Percentiles rank a stretch among this genome's conserved stretches.
phyloP scores from a whole-genome alignment of 129 eudicot species.

The Chrysanthemum makinoi region DNA sequence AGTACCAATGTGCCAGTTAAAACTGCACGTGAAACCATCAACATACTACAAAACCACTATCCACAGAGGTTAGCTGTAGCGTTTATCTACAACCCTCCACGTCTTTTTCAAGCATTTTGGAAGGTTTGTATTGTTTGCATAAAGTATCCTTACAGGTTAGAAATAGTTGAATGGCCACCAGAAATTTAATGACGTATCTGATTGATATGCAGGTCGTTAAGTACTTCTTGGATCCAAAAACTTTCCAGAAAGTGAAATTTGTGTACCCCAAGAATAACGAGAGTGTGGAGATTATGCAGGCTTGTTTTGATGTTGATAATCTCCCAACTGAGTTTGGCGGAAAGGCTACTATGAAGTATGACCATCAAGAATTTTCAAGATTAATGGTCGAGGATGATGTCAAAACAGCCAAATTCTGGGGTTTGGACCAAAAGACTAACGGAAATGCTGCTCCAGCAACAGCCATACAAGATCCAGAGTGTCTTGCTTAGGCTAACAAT shows the following conservation, averaged over 20 bases:
- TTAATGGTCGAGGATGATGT: slow-evolving; percentile 71
- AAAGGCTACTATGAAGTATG: slow-evolving; percentile 59
- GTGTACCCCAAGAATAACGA: slow-evolving; percentile 82
- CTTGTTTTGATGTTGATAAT: slow-evolving; percentile 72
- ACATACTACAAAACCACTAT: slow-evolving; percentile 72
- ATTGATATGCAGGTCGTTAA: slow-evolving; percentile 56
- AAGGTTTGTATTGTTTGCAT: slow-evolving; percentile 45
- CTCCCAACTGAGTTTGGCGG: slow-evolving; percentile 90
- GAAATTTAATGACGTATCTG: background rate
- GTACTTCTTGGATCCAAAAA: slow-evolving; percentile 78
- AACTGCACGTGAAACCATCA: slow-evolving; percentile 68
- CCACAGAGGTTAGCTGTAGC: slow-evolving; percentile 78
- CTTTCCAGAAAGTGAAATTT: slow-evolving; percentile 73
- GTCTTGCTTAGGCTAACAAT: slow-evolving; percentile 28
- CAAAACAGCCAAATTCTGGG: slow-evolving; percentile 67
- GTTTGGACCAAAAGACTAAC: slow-evolving; percentile 49
- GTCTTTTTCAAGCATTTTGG: slow-evolving; percentile 84
- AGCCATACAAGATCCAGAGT: slow-evolving; percentile 41
- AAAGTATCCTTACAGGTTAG: background rate
- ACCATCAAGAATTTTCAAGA: slow-evolving; percentile 73
- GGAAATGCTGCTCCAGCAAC: slow-evolving; percentile 32
- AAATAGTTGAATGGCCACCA: background rate
- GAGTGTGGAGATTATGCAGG: slow-evolving; percentile 70
- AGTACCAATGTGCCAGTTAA: slow-evolving; percentile 64
- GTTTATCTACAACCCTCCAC: slow-evolving; percentile 72